phyloP scores from a whole-genome alignment of 2,329 filamentous ascomycete genomes.

The Aspergillus sp. region DNA sequence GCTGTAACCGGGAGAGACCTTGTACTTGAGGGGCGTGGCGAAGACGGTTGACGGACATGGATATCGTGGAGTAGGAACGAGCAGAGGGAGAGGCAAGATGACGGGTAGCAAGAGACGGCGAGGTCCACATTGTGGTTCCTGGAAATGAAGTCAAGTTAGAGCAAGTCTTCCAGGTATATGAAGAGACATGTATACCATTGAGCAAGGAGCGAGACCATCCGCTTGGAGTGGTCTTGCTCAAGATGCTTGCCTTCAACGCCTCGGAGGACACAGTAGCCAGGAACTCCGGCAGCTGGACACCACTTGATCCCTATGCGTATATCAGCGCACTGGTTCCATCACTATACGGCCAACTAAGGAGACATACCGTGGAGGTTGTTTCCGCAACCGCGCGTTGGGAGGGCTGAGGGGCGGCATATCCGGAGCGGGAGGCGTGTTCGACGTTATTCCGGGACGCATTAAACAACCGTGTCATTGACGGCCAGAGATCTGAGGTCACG shows the following conservation, averaged over 20 bases:
- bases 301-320: constrained; percentile 13
- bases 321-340: constrained; percentile 9
- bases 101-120: constrained; percentile 22
- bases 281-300: constrained; percentile 29
- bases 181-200: constrained; percentile 20
- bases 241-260: constrained; percentile 25
- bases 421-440: constrained; percentile 26
- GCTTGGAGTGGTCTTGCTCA: constrained; percentile 22
- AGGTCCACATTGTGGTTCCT: constrained; percentile 23
- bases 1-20: constrained; percentile 33
- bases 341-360: not conserved
- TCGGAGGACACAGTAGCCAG: constrained; percentile 29
- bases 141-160: not conserved
- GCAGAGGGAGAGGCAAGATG: constrained; percentile 18
- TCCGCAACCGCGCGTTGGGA: constrained; percentile 19
- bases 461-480: constrained; percentile 44
- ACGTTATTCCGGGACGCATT: constrained; percentile 39
- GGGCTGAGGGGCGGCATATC: constrained; percentile 14
- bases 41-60: constrained; percentile 29
- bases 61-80: constrained; percentile 39
- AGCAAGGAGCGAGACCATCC: constrained; percentile 22
- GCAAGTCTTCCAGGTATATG: not conserved
- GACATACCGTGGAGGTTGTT: constrained; percentile 26
- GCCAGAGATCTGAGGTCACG: constrained; percentile 48
- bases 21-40: constrained; percentile 25